phyloP scores from a whole-genome alignment of 2,329 filamentous ascomycete genomes.

The Plectosphaerella cucumerina region DNA sequence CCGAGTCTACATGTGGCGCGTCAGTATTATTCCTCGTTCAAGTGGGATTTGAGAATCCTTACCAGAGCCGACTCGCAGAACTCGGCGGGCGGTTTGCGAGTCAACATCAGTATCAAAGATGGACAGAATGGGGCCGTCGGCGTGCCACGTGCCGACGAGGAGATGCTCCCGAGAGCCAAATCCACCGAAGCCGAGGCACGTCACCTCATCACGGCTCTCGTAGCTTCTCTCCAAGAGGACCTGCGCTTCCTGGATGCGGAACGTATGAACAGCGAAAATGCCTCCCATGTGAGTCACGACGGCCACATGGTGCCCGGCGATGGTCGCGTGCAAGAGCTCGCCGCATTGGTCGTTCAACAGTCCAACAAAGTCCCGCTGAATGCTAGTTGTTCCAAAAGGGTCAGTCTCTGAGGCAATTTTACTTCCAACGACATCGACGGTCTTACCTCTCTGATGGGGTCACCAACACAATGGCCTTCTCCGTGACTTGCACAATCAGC shows the following conservation, averaged over 20 bases:
- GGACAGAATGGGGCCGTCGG: conserved; percentile 17
- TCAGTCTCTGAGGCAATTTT: neutral
- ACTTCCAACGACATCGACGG: no score
- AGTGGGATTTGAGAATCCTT: no score
- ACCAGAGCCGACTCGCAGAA: no score
- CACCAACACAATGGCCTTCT: conserved; percentile 37
- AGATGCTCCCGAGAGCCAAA: conserved; percentile 21
- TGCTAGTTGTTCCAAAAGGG: neutral
- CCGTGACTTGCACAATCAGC: conserved; percentile 51
- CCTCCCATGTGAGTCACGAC: conserved; percentile 35
- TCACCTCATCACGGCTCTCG: conserved; percentile 41
- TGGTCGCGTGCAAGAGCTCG: conserved; percentile 37
- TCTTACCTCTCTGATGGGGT: conserved; percentile 30
- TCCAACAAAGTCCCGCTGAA: conserved; percentile 7
- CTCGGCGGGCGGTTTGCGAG: no score
- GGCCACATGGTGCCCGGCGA: conserved; percentile 31
- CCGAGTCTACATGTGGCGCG: no score
- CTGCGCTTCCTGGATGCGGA: conserved; percentile 28
- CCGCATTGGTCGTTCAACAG: conserved; percentile 6
- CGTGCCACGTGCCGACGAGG: conserved; percentile 27
- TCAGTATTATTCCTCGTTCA: no score
- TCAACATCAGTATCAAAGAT: no score
- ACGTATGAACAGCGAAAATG: conserved; percentile 32
- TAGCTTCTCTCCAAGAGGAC: conserved; percentile 24
- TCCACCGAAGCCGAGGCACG: conserved; percentile 36